These are phyloP conservation scores for Lunularia cruciata DNA, from an alignment of 225 moss, liverwort and hornwort species.

Conservation along the genomic window DNA sequence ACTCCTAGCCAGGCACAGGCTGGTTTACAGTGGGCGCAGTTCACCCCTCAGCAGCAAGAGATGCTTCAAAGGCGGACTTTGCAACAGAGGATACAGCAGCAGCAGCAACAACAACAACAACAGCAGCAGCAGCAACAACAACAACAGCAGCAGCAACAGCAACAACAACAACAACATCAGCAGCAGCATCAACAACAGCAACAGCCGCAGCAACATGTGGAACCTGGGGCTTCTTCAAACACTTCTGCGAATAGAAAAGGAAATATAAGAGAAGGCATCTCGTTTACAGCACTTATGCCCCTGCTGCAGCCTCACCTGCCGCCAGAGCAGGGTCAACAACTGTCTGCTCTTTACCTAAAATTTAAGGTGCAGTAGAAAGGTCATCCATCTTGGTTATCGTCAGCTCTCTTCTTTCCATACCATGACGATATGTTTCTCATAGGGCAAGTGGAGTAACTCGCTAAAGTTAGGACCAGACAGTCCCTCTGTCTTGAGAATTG, in stretches of 20 bases:
- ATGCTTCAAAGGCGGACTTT: slow-evolving; percentile 21
- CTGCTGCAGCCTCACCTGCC: slow-evolving; percentile 95
- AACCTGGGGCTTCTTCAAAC: slow-evolving; percentile 37
- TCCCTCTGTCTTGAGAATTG: too few species aligned
- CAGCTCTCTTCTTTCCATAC: too few species aligned
- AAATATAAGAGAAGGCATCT: slow-evolving; percentile 78
- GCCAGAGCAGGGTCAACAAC: slow-evolving; percentile 66
- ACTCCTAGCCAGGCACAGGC: slow-evolving; percentile 35
- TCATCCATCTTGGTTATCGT: too few species aligned
- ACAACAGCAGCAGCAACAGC: slow-evolving; percentile 38
- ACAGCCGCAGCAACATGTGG: slow-evolving; percentile 17
- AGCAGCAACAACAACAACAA: slow-evolving; percentile 20
- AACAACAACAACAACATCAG: slow-evolving; percentile 37
- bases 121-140: slow-evolving; percentile 44
- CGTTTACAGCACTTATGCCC: slow-evolving; percentile 94
- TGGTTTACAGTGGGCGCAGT: slow-evolving; percentile 38
- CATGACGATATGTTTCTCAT: too few species aligned
- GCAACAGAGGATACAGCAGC: slow-evolving; percentile 34
- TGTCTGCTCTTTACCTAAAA: slow-evolving; percentile 66
- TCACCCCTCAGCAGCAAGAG: slow-evolving; percentile 36
- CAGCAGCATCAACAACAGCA: slow-evolving; percentile 47
- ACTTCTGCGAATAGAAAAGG: slow-evolving; percentile 38
- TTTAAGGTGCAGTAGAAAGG: slow-evolving; percentile 94
- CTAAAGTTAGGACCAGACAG: too few species aligned
- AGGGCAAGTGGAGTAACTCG: too few species aligned